A percentile compares a stretch with the other conserved stretches of the same genome.
Conservation (phyloP, 176 grass and related monocot genomes). For the Bonia amplexicaulis region DNA sequence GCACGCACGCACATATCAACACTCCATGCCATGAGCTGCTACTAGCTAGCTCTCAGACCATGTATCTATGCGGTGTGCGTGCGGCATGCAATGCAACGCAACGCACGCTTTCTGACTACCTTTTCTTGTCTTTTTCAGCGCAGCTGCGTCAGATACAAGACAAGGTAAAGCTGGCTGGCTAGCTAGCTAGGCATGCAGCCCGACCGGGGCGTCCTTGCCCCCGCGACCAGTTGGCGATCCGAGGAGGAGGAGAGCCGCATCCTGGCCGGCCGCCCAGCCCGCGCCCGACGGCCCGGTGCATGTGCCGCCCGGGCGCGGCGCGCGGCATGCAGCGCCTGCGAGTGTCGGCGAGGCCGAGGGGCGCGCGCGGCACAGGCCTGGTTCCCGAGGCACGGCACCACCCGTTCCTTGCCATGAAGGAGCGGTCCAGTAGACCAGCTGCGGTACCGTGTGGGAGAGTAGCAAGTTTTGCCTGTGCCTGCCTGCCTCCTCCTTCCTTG, state of each 20-base stretch:
- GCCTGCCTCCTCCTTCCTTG: neutral
- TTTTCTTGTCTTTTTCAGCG: neutral
- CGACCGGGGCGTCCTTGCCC: neutral
- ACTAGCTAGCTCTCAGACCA: neutral
- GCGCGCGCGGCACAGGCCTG: neutral
- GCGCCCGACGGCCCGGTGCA: neutral
- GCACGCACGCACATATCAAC: neutral
- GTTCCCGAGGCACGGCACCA: slow-evolving; percentile 12
- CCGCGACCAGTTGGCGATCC: neutral
- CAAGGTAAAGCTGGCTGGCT: neutral
- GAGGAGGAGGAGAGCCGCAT: slow-evolving; percentile 20
- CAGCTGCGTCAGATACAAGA: neutral
- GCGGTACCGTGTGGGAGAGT: neutral
- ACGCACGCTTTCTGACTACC: neutral
- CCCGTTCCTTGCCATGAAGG: neutral
- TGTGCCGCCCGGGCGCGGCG: neutral
- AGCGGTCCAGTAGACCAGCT: neutral
- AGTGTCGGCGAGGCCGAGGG: slow-evolving; percentile 42
- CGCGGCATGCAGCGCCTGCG: slow-evolving; percentile 13
- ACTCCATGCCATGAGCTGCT: neutral
- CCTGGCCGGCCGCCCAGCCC: neutral
- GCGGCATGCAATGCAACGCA: neutral
- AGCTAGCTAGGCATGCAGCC: neutral
- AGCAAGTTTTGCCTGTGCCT: neutral
- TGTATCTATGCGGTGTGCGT: neutral